phyloP scores from a whole-genome alignment of 2,329 filamentous ascomycete species.

The Apiospora pterosperma region DNA sequence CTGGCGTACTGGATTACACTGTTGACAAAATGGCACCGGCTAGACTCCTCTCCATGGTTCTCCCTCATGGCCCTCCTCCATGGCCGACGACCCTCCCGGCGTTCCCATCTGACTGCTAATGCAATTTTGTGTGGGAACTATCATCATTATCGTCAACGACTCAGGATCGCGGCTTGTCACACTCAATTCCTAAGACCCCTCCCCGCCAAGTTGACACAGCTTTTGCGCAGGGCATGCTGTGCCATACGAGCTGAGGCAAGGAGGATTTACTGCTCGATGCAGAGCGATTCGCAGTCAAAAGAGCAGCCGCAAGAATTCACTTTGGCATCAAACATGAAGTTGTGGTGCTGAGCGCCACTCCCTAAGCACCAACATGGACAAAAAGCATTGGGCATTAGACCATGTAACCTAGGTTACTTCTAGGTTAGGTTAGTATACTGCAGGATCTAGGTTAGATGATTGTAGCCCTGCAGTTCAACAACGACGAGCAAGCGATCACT shows the following conservation, averaged over 20 bases:
- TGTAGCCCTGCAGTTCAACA: background rate
- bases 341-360: background rate
- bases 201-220: background rate
- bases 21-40: background rate
- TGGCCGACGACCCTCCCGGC: background rate
- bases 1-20: background rate
- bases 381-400: background rate
- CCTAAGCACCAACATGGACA: background rate
- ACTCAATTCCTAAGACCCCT: background rate
- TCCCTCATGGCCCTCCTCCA: too few species aligned
- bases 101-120: background rate
- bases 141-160: background rate
- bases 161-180: background rate
- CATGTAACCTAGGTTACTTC: background rate
- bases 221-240: background rate
- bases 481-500: background rate
- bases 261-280: background rate
- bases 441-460: background rate
- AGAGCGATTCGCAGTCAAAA: background rate
- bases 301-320: background rate
- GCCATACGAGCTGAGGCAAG: background rate
- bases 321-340: background rate
- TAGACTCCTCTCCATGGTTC: too few species aligned
- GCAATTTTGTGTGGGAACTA: background rate
- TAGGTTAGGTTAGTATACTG: background rate